Conservation (phyloP, 371 early-diverging fungal species). For the Actinomortierella ambigua region DNA sequence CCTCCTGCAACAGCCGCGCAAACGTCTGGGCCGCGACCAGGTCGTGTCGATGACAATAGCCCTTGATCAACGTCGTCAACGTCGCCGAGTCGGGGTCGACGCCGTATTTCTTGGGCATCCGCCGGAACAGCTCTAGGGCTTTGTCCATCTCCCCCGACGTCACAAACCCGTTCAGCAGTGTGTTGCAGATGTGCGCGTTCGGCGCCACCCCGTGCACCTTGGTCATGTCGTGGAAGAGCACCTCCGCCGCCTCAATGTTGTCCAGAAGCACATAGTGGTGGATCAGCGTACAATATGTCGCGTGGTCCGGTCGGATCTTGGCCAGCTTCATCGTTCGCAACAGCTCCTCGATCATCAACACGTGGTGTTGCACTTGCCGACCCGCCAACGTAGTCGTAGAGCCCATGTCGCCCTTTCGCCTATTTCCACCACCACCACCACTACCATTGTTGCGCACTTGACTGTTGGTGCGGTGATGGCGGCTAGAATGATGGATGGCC, state of each 20-base stretch:
- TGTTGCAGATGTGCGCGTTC: slow-evolving; percentile 37
- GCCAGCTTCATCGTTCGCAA: slow-evolving; percentile 27
- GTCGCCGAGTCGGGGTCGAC: slow-evolving; percentile 29
- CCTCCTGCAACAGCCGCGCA: slow-evolving; percentile 20
- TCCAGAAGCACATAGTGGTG: slow-evolving; percentile 48
- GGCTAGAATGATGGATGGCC: neutral
- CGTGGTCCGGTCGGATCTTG: slow-evolving; percentile 28
- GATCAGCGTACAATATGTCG: slow-evolving; percentile 42
- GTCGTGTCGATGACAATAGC: slow-evolving; percentile 48
- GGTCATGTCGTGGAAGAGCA: slow-evolving; percentile 43
- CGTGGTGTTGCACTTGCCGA: slow-evolving; percentile 19
- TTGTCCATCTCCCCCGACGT: slow-evolving; percentile 51
- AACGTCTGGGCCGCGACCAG: slow-evolving; percentile 34
- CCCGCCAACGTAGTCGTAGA: neutral
- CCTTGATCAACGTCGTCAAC: slow-evolving; percentile 50
- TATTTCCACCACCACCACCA: neutral
- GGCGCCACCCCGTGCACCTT: slow-evolving; percentile 22
- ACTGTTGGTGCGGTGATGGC: neutral
- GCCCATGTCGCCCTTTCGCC: slow-evolving; percentile 6
- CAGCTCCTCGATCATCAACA: slow-evolving; percentile 27
- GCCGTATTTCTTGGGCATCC: slow-evolving; percentile 43
- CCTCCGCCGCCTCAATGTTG: slow-evolving; percentile 48
- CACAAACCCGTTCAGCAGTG: slow-evolving; percentile 51
- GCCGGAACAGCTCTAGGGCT: slow-evolving; percentile 44
- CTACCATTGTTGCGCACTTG: neutral